Base-by-base conservation (phyloP, 768 basidiomycete species). In the Mycena latifolia region DNA sequence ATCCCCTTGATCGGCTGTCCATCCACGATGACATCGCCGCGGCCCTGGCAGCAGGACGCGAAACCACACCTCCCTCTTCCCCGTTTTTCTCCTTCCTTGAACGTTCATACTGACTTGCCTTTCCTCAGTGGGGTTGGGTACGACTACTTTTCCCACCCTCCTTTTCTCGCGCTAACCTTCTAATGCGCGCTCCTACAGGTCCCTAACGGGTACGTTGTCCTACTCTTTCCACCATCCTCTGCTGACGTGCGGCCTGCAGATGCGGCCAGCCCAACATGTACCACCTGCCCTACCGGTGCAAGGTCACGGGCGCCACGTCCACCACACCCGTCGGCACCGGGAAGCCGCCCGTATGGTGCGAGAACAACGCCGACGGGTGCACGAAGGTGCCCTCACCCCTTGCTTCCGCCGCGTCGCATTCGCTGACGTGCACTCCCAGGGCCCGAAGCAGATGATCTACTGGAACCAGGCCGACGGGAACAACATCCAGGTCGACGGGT, bases 191-290 rank as follows among this genome's bases (percentile, higher is more conserved):
- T 20, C n/a, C n/a, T 53, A 24, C 17, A 80, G 80, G 71, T 82
- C 39, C 79, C 83, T 22, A 82, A 84, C 43, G 82, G 79, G 81
- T 82, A 60, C 55, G 76, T 73, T 14, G 47, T 35, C 43, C 12
- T n/a, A n/a, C n/a, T 7, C 45, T 37, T 29, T 14, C 33, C 33
- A 6, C 33, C 14, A 35, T 6, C 33, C 14, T 35, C 33, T 35
- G 33, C 37, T 39, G 5, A 39, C 37, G 11, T 6, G 14, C 6
- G 33, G 33, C 33, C 14, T 35, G 33, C 45, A 83, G 85, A 14
- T 88, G 86, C 66, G 86, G 86, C 27, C 72, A 84, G 67, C 82
- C 85, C 8, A 88, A 88, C 74, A 86, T 87, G 70, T 88, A 84
- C 72, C 78, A 81, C 64, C 71, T 78, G 56, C 75, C 80, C 37